Evolutionary conservation across 2,329 filamentous ascomycete species (phyloP).

Genomic region (Diaporthe longicolla): DNA sequence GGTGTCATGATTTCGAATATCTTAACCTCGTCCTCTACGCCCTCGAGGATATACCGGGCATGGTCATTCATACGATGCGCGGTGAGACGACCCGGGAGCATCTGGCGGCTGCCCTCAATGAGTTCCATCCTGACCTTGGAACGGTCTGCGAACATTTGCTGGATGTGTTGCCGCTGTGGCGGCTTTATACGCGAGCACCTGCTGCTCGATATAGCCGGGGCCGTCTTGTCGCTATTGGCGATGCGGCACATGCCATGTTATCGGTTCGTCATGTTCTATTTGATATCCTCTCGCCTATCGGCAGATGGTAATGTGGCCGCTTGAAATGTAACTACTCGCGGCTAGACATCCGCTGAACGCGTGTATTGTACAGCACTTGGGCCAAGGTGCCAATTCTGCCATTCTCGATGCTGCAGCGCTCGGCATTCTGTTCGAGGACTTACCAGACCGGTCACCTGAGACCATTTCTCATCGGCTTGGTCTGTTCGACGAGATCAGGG

Average conservation of each 20-base stretch:
- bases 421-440: slow-evolving; percentile 3
- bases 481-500: slow-evolving; percentile 12
- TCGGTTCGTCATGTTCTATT: slow-evolving; percentile 2
- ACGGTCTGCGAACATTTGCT: slow-evolving; percentile 20
- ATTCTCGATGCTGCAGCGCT: slow-evolving; percentile 30
- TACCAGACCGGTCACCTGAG: slow-evolving; percentile 4
- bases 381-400: slow-evolving; percentile 31
- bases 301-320: background rate
- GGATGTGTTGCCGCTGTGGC: slow-evolving; percentile 27
- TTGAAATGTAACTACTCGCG: background rate
- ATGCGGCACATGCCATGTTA: slow-evolving; percentile 27
- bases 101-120: slow-evolving; percentile 7
- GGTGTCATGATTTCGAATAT: slow-evolving; percentile 19
- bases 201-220: slow-evolving; percentile 15
- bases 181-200: slow-evolving; percentile 7
- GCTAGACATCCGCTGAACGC: background rate
- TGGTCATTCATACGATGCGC: slow-evolving; percentile 15
- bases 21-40: slow-evolving; percentile 27
- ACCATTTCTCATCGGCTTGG: slow-evolving; percentile 9
- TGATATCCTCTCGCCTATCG: background rate
- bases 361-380: slow-evolving; percentile 17
- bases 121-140: slow-evolving; percentile 23
- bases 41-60: slow-evolving; percentile 13
- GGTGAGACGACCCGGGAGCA: slow-evolving; percentile 1
- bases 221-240: slow-evolving; percentile 23